Percentiles rank a stretch among this genome's conserved stretches.
These are phyloP conservation scores for Sarocladiaceae sp. DNA, from an alignment of 2,329 filamentous ascomycete species.

Conservation along the genomic window DNA sequence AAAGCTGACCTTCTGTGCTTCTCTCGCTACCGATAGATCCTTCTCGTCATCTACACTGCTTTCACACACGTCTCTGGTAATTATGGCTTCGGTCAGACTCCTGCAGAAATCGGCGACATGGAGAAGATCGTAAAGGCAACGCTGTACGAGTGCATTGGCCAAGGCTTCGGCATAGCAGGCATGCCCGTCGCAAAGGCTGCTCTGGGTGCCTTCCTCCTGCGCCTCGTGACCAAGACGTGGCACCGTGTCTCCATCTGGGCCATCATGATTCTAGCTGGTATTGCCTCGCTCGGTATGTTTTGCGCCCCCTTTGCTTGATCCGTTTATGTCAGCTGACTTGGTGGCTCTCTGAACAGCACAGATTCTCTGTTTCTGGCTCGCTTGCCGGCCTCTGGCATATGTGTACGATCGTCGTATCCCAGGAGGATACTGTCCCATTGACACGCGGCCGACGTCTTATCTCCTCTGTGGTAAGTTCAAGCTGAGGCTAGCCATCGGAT, in stretches of 20 bases:
- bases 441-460: slow-evolving; percentile 10
- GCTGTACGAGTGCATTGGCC: slow-evolving; percentile 21
- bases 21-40: slow-evolving; percentile 10
- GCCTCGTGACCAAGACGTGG: slow-evolving; percentile 22
- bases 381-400: slow-evolving; percentile 10
- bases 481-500: neutral
- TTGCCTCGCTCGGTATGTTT: slow-evolving; percentile 4
- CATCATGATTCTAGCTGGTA: slow-evolving; percentile 12
- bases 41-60: slow-evolving; percentile 22
- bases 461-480: slow-evolving; percentile 10
- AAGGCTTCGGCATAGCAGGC: slow-evolving; percentile 25
- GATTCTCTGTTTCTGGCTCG: slow-evolving; percentile 2
- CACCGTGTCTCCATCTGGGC: slow-evolving; percentile 24
- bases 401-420: slow-evolving; percentile 8
- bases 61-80: slow-evolving; percentile 20
- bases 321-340: neutral
- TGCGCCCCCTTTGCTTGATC: neutral
- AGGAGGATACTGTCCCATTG: slow-evolving; percentile 8
- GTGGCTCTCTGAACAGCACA: neutral
- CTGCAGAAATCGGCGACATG: slow-evolving; percentile 12
- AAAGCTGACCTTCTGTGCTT: neutral
- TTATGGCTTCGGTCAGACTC: slow-evolving; percentile 24
- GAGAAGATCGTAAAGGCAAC: slow-evolving; percentile 18
- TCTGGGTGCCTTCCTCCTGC: slow-evolving; percentile 26
- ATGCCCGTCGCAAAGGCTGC: slow-evolving; percentile 28